Evolutionary conservation across 1,284 basidiomycete genomes (phyloP), one percentile per base, ranked within the genome.

Genomic region (Moniliophthora roreri): DNA sequence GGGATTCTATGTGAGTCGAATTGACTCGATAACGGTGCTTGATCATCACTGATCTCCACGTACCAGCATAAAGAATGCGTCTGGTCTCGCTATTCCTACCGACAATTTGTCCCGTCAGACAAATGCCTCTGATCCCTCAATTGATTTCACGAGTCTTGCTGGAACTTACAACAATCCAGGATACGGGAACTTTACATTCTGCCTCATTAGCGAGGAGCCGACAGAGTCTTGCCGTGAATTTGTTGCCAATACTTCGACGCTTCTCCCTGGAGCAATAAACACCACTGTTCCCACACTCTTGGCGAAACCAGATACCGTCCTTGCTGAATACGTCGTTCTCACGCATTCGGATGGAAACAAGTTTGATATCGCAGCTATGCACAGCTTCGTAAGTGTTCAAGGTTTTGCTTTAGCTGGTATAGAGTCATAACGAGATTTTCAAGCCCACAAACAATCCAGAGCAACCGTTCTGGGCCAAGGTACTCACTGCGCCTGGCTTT

Each of bases 261-360:
- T 57, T 39, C 59, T 65, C 34, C 63, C 63, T 24, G 63, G 61
- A 10, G 44, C 48, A 24, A 38, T 64, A 28, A 53, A 59, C 23
- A 49, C 60, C 7, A 50, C 42, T 11, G 46, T 62, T n/a, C 63
- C 62, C 2, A 62, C 63, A 2, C 58, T 62, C n/a, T 36, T 66
- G 11, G 60, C 58, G 4, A 49, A 52, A 18, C 58, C 55, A 54
- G 49, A 62, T 40, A 58, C 48, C 21, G 42, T 52, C 4, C 62
- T 51, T 53, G 34, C 53, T 23, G 41, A 56, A 2, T 60, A 66
- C 50, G 3, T 63, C 21, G 41, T 45, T 20, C 53, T 66, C 28
- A 48, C 58, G 26, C 64, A 66, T 51, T 59, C 60, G 50, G 54
- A 60, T 35, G 60, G 58, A 32, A 52, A 60, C 36, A 24, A 58